These are phyloP conservation scores for Hypoxylon sp. DNA, from an alignment of 2,329 filamentous ascomycete species.

Conservation along the genomic window DNA sequence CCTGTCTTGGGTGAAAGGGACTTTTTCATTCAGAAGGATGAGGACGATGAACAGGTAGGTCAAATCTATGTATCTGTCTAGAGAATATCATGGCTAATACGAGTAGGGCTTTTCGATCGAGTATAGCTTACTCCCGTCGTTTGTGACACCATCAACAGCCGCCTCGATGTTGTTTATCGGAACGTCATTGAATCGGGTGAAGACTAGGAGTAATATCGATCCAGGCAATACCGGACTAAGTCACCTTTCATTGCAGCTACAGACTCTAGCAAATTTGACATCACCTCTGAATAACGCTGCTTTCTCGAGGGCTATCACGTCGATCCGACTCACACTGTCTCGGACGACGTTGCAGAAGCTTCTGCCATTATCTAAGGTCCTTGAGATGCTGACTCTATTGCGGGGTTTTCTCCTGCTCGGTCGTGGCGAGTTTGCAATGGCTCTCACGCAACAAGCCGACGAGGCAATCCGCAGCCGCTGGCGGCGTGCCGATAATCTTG, in stretches of 20 bases:
- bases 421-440: constrained; percentile 90
- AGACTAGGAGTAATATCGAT: constrained; percentile 64
- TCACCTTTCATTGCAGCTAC: constrained; percentile 75
- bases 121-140: constrained; percentile 76
- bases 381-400: constrained; percentile 80
- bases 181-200: constrained; percentile 86
- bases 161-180: constrained; percentile 91
- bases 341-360: constrained; percentile 85
- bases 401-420: constrained; percentile 89
- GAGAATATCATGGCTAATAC: constrained; percentile 7
- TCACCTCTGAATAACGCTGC: constrained; percentile 80
- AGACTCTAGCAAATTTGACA: constrained; percentile 73
- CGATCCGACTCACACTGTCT: constrained; percentile 84
- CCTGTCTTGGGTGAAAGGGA: constrained; percentile 83
- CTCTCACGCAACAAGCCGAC: constrained; percentile 86
- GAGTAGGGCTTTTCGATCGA: constrained; percentile 69
- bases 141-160: constrained; percentile 80
- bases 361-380: constrained; percentile 79
- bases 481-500: constrained; percentile 70
- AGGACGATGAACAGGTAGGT: constrained; percentile 57
- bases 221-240: constrained; percentile 63
- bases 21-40: constrained; percentile 79
- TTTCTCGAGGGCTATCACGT: constrained; percentile 77
- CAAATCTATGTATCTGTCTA: neutral
- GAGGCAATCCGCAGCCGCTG: constrained; percentile 80